Evolutionary conservation across 2,329 filamentous ascomycete genomes (phyloP).

Genomic region (Sporothrix luriei): DNA sequence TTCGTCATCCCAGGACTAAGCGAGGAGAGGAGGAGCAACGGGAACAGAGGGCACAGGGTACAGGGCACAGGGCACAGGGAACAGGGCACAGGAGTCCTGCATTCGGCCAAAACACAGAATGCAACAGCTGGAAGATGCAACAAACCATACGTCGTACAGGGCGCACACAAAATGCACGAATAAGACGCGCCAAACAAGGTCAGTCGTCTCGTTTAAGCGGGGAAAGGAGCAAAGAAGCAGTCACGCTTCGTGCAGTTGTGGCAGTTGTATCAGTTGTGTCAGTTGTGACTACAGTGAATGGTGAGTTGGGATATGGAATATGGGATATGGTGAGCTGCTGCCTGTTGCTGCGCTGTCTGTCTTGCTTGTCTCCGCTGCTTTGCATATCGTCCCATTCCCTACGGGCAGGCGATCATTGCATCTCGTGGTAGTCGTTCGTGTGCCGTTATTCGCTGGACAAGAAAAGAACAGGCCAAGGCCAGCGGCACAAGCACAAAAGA

Average conservation of each 20-base stretch:
- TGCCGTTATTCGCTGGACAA: background rate
- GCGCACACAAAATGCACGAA: background rate
- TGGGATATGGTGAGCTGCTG: background rate
- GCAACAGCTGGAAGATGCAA: conserved; percentile 4
- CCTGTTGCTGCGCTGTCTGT: conserved; percentile 5
- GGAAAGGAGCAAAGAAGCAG: background rate
- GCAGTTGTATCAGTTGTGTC: no score
- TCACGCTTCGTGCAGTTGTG: background rate
- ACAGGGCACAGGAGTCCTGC: conserved; percentile 8
- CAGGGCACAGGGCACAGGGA: no score
- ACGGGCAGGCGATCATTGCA: background rate
- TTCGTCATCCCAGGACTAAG: background rate
- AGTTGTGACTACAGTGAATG: no score
- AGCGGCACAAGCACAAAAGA: background rate
- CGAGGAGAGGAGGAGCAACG: no score
- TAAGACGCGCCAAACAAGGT: conserved; percentile 22
- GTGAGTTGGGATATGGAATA: no score
- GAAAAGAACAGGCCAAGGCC: conserved; percentile 1
- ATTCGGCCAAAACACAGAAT: background rate
- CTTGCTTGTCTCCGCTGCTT: background rate
- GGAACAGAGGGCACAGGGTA: no score
- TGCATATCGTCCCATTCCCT: background rate
- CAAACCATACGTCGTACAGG: background rate
- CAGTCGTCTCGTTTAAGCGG: conserved; percentile 8
- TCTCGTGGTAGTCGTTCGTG: background rate